Evolutionary conservation across 176 grass and related monocot species (phyloP), one percentile per base, ranked within the genome.

Genomic region (Dactylis glomerata): DNA sequence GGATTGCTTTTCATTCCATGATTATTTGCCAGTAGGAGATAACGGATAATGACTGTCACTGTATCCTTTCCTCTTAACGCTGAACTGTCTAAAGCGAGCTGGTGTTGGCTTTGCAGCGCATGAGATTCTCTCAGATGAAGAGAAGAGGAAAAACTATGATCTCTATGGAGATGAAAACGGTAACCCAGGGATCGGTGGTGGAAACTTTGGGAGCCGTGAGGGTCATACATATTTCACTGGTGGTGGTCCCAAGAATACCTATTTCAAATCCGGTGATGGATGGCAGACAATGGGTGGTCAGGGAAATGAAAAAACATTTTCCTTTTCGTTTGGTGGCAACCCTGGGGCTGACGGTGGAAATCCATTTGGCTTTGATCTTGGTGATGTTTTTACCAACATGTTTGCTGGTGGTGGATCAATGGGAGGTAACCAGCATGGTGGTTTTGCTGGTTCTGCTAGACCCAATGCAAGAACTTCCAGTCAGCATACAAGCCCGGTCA

Each of bases 61-160:
- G n/a, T 70, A 14, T 22, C 57, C 16, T 57, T 80, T 58, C n/a
- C 27, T 85, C 15, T 67, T 67, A 49, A 51, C 10, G 30, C 6
- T 76, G 56, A 73, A 58, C 80, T 56, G 44, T 55, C 10, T 81
- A 41, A 85, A 27, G 45, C 20, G 33, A 9, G 38, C 24, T 68
- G 45, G 4, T 82, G 6, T 82, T 22, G 20, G 11, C 49, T 86
- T 89, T 83, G 77, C 95, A 98, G 96, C 96, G 6, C 93, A 98
- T 62, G 96, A 94, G 50, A 90, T 98, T 87, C 86, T 98, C 2
- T 95, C 96, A n/a, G 91, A 98, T 84, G 96, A 98, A 90, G 91
- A 98, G 20, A 98, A 98, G 93, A 90, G 91, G 61, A 98, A 94
- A 89, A 92, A 91, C 74, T 98, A 92, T 83, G 96, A 98, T 77